These are phyloP conservation scores for Annulohypoxylon moriforme DNA, from an alignment of 495 filamentous ascomycete species.

Conservation along the genomic window DNA sequence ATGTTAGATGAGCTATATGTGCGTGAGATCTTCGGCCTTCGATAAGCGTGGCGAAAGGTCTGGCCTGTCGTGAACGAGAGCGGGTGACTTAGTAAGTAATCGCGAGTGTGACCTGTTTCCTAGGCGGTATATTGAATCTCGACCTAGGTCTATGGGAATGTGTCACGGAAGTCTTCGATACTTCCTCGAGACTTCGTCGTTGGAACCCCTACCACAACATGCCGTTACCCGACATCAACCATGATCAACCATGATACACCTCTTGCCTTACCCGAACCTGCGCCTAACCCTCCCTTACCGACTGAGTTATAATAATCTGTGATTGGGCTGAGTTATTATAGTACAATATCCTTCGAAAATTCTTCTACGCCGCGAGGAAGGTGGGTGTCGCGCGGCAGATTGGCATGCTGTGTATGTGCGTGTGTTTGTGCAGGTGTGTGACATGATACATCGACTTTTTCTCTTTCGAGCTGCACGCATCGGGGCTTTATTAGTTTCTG, in stretches of 20 bases:
- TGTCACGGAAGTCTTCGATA: conserved; percentile 33
- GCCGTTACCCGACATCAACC: conserved; percentile 5
- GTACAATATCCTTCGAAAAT: conserved; percentile 12
- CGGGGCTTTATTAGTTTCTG: conserved; percentile 43
- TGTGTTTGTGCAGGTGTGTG: conserved; percentile 27
- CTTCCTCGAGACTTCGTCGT: conserved; percentile 33
- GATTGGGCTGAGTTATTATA: conserved; percentile 41
- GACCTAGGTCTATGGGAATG: conserved; percentile 15
- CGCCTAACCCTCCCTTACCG: conserved; percentile 31
- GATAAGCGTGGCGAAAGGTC: conserved; percentile 28
- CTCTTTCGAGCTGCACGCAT: conserved; percentile 41
- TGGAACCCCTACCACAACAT: conserved; percentile 3
- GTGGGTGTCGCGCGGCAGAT: conserved; percentile 33
- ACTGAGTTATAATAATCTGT: conserved; percentile 30
- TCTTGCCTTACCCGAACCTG: conserved; percentile 10
- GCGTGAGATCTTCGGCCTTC: conserved; percentile 36
- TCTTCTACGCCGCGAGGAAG: not conserved
- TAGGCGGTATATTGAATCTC: conserved; percentile 17
- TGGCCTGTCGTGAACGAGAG: not conserved
- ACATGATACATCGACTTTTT: conserved; percentile 26
- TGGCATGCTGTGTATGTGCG: conserved; percentile 13
- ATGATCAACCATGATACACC: not conserved
- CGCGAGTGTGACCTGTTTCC: conserved; percentile 28
- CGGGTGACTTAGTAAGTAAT: conserved; percentile 6
- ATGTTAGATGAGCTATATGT: conserved; percentile 6